Base-by-base conservation (phyloP, 208 protist species). In the Trypanosomatidae sp. region DNA sequence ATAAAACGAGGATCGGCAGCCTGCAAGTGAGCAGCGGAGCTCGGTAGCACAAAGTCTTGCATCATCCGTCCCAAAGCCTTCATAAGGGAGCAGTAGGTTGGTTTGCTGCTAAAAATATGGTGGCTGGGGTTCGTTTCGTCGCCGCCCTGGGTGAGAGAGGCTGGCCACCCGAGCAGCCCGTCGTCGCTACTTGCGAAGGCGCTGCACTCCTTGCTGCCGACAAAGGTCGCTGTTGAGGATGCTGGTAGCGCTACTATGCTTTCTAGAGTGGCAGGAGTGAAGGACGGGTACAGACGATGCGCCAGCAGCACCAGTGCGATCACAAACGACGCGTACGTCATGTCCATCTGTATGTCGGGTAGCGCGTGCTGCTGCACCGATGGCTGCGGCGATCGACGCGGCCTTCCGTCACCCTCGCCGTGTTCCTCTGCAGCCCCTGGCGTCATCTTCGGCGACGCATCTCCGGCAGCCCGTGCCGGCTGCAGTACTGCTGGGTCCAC, bases 321-420 rank as follows among this genome's bases (percentile, higher is more conserved):
- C 28, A 90, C 65, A 62, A 94, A 96, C 70, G 88, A 86, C 66
- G 88, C 66, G 69, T 85, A 94, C 28, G 79, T 91, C 79, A 96
- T 85, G 65, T 85, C 82, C 46, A 74, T 82, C 30, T 81, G 77
- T 44, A 86, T 76, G 10, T 73, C 77, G 2, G 85, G 85, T 41
- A 87, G 12, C 22, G 68, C 28, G 36, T 73, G 58, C 25, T 56
- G 22, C 47, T 60, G 60, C 30, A 30, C 19, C 28, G 52, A 25
- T 6, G 66, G 12, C 39, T 46, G 2, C 30, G 13, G 30, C 15
- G 66, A 69, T 1, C 52, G 52, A 6, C 41, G 19, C 52, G 1
- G 49, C 41, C 8, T 25, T 6, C 13, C 19, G 3, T 30, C 66
- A 19, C 44, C 64, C 22, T 44, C 22, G 9, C 59, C 1, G 59